Evolutionary conservation across 169 alveolate genomes (phyloP).

Genomic region (Eimeria sp.): DNA sequence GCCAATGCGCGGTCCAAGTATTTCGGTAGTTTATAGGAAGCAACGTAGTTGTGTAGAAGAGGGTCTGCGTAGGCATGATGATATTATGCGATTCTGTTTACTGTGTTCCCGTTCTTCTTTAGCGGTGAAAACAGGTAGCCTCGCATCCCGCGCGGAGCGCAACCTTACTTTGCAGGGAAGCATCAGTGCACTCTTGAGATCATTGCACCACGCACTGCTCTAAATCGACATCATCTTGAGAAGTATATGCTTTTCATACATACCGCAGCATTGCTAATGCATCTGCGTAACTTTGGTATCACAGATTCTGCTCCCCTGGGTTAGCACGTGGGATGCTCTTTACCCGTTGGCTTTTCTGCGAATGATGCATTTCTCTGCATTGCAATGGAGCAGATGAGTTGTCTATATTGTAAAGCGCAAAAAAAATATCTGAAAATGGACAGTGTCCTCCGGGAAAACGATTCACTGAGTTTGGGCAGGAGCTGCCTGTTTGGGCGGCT

Average conservation of each 20-base stretch:
- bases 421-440: neutral
- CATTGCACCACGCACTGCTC: neutral
- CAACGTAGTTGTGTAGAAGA: neutral
- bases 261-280: neutral
- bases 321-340: neutral
- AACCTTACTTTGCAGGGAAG: neutral
- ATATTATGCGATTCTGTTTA: neutral
- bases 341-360: neutral
- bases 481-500: conserved; percentile 12
- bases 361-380: neutral
- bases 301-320: neutral
- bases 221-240: neutral
- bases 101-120: neutral
- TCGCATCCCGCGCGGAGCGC: neutral
- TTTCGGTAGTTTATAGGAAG: neutral
- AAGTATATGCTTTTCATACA: neutral
- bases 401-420: neutral
- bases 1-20: neutral
- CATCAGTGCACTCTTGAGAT: neutral
- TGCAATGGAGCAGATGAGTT: neutral
- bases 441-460: neutral
- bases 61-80: neutral
- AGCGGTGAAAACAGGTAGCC: neutral
- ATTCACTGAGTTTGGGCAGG: neutral
- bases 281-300: neutral